Conservation (phyloP, 1,139 yeast genomes). For the Debaryomyces sp. region DNA sequence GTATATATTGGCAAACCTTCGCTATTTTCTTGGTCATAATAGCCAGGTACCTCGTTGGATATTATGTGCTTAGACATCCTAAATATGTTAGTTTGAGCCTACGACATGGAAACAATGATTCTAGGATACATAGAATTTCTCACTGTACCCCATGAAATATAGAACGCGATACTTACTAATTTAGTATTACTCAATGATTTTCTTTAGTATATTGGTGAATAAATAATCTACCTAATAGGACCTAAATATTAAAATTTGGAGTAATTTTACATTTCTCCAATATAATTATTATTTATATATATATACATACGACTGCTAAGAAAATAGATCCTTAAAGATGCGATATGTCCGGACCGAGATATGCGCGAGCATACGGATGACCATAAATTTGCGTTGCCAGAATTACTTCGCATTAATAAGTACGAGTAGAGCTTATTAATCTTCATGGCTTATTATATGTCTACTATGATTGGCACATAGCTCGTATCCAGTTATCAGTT, state of each 20-base stretch:
- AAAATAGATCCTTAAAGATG: background rate
- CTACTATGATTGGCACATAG: background rate
- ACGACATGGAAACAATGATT: background rate
- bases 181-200: background rate
- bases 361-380: background rate
- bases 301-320: background rate
- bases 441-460: background rate
- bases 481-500: background rate
- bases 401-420: background rate
- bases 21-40: slow-evolving; percentile 6
- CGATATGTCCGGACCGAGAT: background rate
- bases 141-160: background rate
- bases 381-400: background rate
- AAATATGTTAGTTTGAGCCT: background rate
- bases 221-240: background rate
- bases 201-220: background rate
- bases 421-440: background rate
- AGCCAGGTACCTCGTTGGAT: background rate
- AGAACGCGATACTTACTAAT: background rate
- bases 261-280: background rate
- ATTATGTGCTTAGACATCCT: background rate
- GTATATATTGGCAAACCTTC: slow-evolving; percentile 21
- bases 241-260: background rate
- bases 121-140: too few relatives aligned
- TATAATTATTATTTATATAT: background rate